phyloP scores from a whole-genome alignment of 2,329 filamentous ascomycete genomes.

The Mycocentrospora acerina region DNA sequence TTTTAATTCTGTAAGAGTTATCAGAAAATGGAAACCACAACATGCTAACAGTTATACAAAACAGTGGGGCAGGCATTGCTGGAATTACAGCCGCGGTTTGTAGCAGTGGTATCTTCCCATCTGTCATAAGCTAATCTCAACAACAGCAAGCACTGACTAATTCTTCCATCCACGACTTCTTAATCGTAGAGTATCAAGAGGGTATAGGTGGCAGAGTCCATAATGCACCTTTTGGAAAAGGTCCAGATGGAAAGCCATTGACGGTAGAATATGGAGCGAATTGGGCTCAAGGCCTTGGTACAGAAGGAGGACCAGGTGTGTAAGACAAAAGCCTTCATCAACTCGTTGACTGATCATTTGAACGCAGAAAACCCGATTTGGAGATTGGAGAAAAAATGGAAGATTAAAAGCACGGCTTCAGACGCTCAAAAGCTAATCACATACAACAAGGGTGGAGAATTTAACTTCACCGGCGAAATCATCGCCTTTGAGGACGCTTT shows the following conservation, averaged over 20 bases:
- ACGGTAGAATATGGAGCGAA: slow-evolving; percentile 68
- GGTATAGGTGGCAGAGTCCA: slow-evolving; percentile 63
- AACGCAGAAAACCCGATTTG: slow-evolving; percentile 66
- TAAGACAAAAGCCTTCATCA: too few species aligned
- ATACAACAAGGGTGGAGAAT: slow-evolving; percentile 59
- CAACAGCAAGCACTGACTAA: slow-evolving; percentile 60
- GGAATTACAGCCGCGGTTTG: slow-evolving; percentile 63
- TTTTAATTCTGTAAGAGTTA: slow-evolving; percentile 32
- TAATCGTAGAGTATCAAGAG: slow-evolving; percentile 65
- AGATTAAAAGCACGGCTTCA: slow-evolving; percentile 58
- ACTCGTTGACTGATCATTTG: too few species aligned
- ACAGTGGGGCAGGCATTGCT: slow-evolving; percentile 59
- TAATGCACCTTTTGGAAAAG: slow-evolving; percentile 58
- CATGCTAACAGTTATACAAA: not conserved
- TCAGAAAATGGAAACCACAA: accelerated
- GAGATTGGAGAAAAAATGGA: slow-evolving; percentile 60
- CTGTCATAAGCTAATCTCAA: slow-evolving; percentile 1
- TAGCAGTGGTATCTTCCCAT: not conserved
- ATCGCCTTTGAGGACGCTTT: slow-evolving; percentile 54
- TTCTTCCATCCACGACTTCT: slow-evolving; percentile 62
- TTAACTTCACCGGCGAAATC: slow-evolving; percentile 55
- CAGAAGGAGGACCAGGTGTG: slow-evolving; percentile 28
- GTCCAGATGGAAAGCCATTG: slow-evolving; percentile 53
- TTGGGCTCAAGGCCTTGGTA: slow-evolving; percentile 58
- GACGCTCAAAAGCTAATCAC: slow-evolving; percentile 61